Conservation (phyloP, 495 filamentous ascomycete genomes). For the Eremomyces bilateralis region DNA sequence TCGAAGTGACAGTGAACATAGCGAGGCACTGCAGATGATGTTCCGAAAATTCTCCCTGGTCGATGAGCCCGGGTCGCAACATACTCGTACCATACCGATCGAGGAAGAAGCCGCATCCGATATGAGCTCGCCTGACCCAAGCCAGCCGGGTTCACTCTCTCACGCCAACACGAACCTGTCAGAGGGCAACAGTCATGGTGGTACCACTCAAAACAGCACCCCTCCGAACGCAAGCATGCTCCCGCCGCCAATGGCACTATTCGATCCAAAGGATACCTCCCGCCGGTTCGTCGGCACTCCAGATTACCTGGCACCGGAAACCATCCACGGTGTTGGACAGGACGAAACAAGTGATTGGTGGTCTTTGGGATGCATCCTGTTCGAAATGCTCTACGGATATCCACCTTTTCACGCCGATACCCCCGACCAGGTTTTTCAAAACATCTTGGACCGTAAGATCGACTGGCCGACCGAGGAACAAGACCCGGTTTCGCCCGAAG, state of each 20-base stretch:
- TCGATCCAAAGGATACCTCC: conserved; percentile 84
- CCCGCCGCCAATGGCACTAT: conserved; percentile 86
- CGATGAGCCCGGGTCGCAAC: conserved; percentile 27
- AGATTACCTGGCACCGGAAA: conserved; percentile 92
- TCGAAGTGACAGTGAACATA: conserved; percentile 79
- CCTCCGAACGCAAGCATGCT: conserved; percentile 49
- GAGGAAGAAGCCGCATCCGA: conserved; percentile 47
- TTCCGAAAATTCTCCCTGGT: conserved; percentile 64
- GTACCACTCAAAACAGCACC: conserved; percentile 28
- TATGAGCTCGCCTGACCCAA: conserved; percentile 40
- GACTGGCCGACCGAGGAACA: conserved; percentile 66
- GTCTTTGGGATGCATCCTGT: conserved; percentile 93
- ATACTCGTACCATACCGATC: conserved; percentile 25
- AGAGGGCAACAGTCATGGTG: not conserved
- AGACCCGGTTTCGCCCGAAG: conserved; percentile 43
- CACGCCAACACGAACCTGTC: conserved; percentile 25
- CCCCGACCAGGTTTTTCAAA: conserved; percentile 90
- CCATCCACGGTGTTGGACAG: conserved; percentile 82
- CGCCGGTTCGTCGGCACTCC: conserved; percentile 91
- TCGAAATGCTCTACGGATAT: conserved; percentile 82
- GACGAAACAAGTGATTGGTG: conserved; percentile 99
- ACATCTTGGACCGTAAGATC: conserved; percentile 73
- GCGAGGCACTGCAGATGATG: conserved; percentile 66
- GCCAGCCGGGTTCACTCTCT: conserved; percentile 34
- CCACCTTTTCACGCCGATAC: conserved; percentile 84